Percentiles rank a stretch among this genome's conserved stretches.
Evolutionary conservation across 1,284 basidiomycete species (phyloP).

Genomic region (Microbotryomycetes sp.): DNA sequence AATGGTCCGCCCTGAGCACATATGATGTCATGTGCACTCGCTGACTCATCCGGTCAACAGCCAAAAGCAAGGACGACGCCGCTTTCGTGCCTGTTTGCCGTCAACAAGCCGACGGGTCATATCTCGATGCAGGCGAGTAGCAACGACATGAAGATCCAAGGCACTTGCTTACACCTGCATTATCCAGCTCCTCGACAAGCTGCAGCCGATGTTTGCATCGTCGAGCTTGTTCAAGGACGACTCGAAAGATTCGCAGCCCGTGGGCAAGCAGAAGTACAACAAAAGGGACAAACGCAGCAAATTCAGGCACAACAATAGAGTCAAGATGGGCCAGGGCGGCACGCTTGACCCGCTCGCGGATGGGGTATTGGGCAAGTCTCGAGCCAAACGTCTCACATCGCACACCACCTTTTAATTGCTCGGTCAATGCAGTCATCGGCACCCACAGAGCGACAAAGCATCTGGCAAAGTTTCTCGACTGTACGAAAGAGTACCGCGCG

Average conservation of each 20-base stretch:
- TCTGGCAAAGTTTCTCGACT: conserved; percentile 74
- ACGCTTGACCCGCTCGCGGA: conserved; percentile 97
- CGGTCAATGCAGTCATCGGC: conserved; percentile 62
- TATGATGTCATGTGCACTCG: too few species aligned
- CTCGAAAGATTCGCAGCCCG: background rate
- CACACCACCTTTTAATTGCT: background rate
- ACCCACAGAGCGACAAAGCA: conserved; percentile 86
- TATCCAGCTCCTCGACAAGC: conserved; percentile 65
- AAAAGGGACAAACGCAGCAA: conserved; percentile 29
- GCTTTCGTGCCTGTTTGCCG: conserved; percentile 59
- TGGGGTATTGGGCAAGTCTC: conserved; percentile 65
- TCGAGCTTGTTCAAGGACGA: conserved; percentile 68
- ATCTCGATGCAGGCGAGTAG: conserved; percentile 62
- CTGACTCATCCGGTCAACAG: background rate
- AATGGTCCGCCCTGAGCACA: too few species aligned
- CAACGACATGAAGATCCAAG: background rate
- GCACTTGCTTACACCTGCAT: background rate
- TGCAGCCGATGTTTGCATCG: conserved; percentile 69
- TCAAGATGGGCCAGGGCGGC: conserved; percentile 87
- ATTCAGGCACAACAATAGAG: conserved; percentile 23
- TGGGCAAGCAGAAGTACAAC: conserved; percentile 3
- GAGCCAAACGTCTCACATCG: conserved; percentile 7
- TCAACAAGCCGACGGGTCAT: conserved; percentile 78
- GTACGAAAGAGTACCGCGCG: conserved; percentile 88
- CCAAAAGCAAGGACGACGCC: conserved; percentile 18